A percentile compares a stretch with the other conserved stretches of the same genome.
Conservation (phyloP, 2,329 filamentous ascomycete species). For the Calonectria naviculata region DNA sequence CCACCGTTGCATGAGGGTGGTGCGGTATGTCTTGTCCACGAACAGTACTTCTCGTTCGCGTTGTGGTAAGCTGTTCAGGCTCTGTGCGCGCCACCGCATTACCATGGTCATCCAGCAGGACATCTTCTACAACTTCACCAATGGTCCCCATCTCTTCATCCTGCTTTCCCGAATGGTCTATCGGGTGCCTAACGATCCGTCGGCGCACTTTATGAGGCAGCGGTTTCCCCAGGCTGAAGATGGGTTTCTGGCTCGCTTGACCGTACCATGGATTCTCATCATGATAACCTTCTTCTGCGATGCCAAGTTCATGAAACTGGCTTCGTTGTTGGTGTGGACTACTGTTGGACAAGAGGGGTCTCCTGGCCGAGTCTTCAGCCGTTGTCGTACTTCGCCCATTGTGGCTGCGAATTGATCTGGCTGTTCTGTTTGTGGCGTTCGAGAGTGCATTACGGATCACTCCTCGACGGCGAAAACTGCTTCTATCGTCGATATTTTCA, state of each 20-base stretch:
- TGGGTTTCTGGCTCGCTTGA: background rate
- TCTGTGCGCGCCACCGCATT: background rate
- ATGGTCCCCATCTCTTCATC: background rate
- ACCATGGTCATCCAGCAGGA: background rate
- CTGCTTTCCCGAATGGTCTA: background rate
- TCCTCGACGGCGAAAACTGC: background rate
- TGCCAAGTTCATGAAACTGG: background rate
- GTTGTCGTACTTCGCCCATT: background rate
- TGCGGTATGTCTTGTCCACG: background rate
- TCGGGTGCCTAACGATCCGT: background rate
- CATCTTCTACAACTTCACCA: background rate
- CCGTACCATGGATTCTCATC: background rate
- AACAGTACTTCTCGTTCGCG: background rate
- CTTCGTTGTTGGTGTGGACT: background rate
- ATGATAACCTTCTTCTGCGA: background rate
- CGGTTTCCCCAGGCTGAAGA: background rate
- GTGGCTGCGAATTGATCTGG: background rate
- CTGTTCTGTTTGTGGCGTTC: background rate
- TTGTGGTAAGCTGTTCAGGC: background rate
- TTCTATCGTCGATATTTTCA: background rate
- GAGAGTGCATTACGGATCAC: background rate
- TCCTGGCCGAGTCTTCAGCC: background rate
- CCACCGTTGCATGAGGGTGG: background rate
- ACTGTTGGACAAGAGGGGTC: background rate
- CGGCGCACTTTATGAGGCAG: background rate